These are phyloP conservation scores for Candida fluviatilis DNA, from an alignment of 805 yeast species.

Conservation along the genomic window DNA sequence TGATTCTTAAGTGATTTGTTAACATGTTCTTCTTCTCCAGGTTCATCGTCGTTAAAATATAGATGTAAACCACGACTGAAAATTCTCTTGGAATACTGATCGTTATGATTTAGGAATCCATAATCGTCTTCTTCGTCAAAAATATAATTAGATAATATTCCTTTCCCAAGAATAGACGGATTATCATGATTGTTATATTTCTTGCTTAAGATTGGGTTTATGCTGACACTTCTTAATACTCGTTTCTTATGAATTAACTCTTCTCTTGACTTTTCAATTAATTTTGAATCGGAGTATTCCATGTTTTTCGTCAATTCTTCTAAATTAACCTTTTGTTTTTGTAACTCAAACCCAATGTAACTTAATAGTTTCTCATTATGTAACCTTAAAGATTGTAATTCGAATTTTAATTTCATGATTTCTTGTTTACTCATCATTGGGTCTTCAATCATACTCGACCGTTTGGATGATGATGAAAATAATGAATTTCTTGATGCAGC, in stretches of 20 bases:
- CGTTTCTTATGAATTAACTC: conserved; percentile 41
- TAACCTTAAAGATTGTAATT: conserved; percentile 47
- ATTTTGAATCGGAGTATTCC: conserved; percentile 52
- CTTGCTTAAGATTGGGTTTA: conserved; percentile 21
- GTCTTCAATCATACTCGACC: conserved; percentile 26
- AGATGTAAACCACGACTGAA: conserved; percentile 24
- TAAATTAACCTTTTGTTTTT: conserved; percentile 42
- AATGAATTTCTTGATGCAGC: conserved; percentile 11
- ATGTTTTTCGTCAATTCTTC: conserved; percentile 29
- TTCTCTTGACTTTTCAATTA: conserved; percentile 46
- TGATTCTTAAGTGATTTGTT: conserved; percentile 9
- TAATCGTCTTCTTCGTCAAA: conserved; percentile 24
- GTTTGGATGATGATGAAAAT: conserved; percentile 25
- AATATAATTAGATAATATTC: conserved; percentile 1
- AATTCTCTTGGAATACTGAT: conserved; percentile 19
- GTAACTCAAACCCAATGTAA: conserved; percentile 54
- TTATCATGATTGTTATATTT: conserved; percentile 8
- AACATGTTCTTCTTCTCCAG: conserved; percentile 11
- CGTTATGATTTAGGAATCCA: conserved; percentile 25
- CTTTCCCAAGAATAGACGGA: conserved; percentile 4
- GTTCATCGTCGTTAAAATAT: conserved; percentile 15
- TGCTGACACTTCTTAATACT: conserved; percentile 37
- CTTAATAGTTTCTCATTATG: conserved; percentile 55
- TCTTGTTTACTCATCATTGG: conserved; percentile 35
- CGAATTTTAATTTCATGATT: conserved; percentile 48